These are phyloP conservation scores for Letharia lupina DNA, from an alignment of 495 filamentous ascomycete genomes.

Conservation along the genomic window DNA sequence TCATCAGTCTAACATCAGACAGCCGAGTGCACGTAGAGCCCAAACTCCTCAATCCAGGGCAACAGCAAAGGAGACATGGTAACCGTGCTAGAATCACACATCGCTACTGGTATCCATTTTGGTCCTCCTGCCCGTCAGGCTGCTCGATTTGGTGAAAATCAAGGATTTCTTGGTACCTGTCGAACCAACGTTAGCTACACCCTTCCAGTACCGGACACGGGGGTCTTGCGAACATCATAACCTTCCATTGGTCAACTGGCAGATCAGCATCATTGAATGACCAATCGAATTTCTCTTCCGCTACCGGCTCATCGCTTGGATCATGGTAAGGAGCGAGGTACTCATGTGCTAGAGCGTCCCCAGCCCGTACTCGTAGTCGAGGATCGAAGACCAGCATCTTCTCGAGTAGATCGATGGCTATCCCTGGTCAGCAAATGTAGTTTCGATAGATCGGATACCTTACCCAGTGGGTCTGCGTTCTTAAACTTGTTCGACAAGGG, in stretches of 20 bases:
- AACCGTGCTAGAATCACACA: not conserved
- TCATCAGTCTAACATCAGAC: conserved; percentile 10
- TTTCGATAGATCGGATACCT: conserved; percentile 21
- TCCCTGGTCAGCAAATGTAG: conserved; percentile 5
- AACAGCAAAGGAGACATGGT: conserved; percentile 1
- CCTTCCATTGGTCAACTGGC: conserved; percentile 99
- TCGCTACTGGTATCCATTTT: conserved; percentile 28
- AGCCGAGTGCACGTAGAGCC: conserved; percentile 9
- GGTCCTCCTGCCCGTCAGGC: conserved; percentile 35
- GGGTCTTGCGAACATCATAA: conserved; percentile 79
- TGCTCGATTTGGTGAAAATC: conserved; percentile 97
- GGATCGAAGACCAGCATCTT: conserved; percentile 97
- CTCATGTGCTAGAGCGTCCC: conserved; percentile 76
- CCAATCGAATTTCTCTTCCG: conserved; percentile 97
- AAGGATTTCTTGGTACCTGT: conserved; percentile 97
- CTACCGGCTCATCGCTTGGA: conserved; percentile 88
- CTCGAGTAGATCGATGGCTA: conserved; percentile 90
- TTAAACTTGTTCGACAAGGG: conserved; percentile 87
- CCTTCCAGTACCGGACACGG: conserved; percentile 12
- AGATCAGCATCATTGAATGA: conserved; percentile 99
- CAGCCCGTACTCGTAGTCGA: conserved; percentile 77
- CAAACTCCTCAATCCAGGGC: conserved; percentile 4
- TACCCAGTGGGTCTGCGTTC: conserved; percentile 90
- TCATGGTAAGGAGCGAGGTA: conserved; percentile 97
- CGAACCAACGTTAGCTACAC: conserved; percentile 29